Conservation (phyloP, 2,329 filamentous ascomycete genomes). For the Leptographium flavum region DNA sequence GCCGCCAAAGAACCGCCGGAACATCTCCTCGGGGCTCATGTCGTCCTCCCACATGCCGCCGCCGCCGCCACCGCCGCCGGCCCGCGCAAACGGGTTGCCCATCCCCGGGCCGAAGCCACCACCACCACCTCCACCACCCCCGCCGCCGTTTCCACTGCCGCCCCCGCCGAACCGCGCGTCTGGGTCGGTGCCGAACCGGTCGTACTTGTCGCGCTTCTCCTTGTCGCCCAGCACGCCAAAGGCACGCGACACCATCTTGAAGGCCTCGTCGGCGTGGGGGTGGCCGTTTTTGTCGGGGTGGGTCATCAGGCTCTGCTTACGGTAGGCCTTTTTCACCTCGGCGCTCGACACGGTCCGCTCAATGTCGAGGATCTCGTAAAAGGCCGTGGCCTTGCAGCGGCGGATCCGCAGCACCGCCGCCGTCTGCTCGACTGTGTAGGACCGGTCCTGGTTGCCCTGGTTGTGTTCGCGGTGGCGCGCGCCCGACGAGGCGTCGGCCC, state of each 20-base stretch:
- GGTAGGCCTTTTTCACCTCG: slow-evolving; percentile 96
- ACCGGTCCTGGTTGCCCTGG: slow-evolving; percentile 60
- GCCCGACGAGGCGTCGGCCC: slow-evolving; percentile 30
- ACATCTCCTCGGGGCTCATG: slow-evolving; percentile 92
- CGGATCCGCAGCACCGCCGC: slow-evolving; percentile 81
- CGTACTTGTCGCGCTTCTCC: slow-evolving; percentile 82
- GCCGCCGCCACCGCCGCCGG: slow-evolving; percentile 29
- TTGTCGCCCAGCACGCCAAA: slow-evolving; percentile 88
- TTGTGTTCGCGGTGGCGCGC: slow-evolving; percentile 49
- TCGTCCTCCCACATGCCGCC: slow-evolving; percentile 67
- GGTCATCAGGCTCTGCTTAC: slow-evolving; percentile 83
- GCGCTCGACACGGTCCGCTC: slow-evolving; percentile 54
- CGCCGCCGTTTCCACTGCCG: slow-evolving; percentile 21
- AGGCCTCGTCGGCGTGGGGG: slow-evolving; percentile 88
- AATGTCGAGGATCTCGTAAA: slow-evolving; percentile 83
- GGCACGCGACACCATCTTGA: slow-evolving; percentile 92
- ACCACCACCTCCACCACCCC: too few relatives aligned
- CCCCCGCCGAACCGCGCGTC: slow-evolving; percentile 67
- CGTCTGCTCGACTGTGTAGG: slow-evolving; percentile 82
- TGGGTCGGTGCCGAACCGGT: slow-evolving; percentile 82
- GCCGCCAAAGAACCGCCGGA: slow-evolving; percentile 89
- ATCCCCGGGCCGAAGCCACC: slow-evolving; percentile 14
- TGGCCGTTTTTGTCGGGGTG: slow-evolving; percentile 99
- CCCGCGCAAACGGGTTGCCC: slow-evolving; percentile 6
- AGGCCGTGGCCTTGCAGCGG: slow-evolving; percentile 70